Evolutionary conservation across 2,329 filamentous ascomycete species (phyloP).

Genomic region (Epichloe typhina): DNA sequence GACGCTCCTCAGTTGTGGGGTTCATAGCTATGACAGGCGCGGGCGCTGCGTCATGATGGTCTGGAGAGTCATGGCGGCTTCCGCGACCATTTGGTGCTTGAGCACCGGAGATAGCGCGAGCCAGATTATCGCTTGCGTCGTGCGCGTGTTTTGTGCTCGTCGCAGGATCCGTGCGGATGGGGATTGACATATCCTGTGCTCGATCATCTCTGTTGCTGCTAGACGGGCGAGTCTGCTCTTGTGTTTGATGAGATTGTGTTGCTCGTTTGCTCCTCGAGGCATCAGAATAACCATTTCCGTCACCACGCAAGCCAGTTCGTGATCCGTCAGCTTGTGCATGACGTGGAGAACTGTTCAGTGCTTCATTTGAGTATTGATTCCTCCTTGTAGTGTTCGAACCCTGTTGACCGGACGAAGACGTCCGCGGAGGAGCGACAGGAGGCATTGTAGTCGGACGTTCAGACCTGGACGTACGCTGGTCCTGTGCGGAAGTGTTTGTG

Average conservation of each 20-base stretch:
- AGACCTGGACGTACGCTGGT: constrained; percentile 30
- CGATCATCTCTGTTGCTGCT: constrained; percentile 28
- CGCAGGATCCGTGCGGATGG: constrained; percentile 30
- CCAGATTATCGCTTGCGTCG: constrained; percentile 69
- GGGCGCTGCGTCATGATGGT: constrained; percentile 29
- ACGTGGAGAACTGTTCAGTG: constrained; percentile 28
- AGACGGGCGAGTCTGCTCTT: constrained; percentile 28
- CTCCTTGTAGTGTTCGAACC: constrained; percentile 32
- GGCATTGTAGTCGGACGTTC: constrained; percentile 48
- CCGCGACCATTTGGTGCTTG: constrained; percentile 18
- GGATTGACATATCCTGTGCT: constrained; percentile 24
- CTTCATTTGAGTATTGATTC: constrained; percentile 31
- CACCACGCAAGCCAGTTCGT: constrained; percentile 21
- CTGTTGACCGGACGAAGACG: constrained; percentile 60
- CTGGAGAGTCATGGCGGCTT: constrained; percentile 14
- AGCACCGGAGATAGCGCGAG: constrained; percentile 45
- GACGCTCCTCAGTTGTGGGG: constrained; percentile 32
- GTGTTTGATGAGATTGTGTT: constrained; percentile 11
- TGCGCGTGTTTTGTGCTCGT: constrained; percentile 46
- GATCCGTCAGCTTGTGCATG: constrained; percentile 24
- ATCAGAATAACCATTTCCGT: constrained; percentile 16
- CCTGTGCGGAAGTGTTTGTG: constrained; percentile 28
- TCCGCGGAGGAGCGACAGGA: constrained; percentile 59
- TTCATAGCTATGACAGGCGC: constrained; percentile 31
- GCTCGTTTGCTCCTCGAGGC: constrained; percentile 19